Conservation (phyloP, 2,329 filamentous ascomycete species). For the Chaetomium strumarium region DNA sequence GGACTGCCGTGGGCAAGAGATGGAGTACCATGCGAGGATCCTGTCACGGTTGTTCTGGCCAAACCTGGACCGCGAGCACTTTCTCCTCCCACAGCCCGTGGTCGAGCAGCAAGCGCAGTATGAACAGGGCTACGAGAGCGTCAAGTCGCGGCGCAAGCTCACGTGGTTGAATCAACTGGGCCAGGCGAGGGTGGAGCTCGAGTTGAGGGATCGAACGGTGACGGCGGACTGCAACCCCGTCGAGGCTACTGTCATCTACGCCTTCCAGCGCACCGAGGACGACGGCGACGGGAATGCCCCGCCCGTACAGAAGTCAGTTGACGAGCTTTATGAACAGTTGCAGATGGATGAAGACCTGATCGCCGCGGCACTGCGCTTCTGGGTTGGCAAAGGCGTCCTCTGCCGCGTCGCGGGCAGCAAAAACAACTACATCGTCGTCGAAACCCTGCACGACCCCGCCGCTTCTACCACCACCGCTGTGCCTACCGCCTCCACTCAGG, state of each 20-base stretch:
- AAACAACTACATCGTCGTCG: slow-evolving; percentile 61
- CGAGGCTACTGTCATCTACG: slow-evolving; percentile 81
- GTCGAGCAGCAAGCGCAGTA: slow-evolving; percentile 61
- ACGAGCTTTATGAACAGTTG: slow-evolving; percentile 49
- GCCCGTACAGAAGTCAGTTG: slow-evolving; percentile 40
- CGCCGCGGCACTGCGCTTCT: slow-evolving; percentile 61
- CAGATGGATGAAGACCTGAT: slow-evolving; percentile 72
- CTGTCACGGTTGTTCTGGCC: slow-evolving; percentile 94
- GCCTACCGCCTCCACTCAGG: slow-evolving; percentile 25
- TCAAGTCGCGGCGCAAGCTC: slow-evolving; percentile 80
- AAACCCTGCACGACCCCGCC: slow-evolving; percentile 41
- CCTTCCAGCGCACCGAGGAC: slow-evolving; percentile 55
- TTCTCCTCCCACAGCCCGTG: slow-evolving; percentile 56
- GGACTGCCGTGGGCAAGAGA: slow-evolving; percentile 21
- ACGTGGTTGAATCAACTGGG: slow-evolving; percentile 83
- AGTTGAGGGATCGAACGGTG: slow-evolving; percentile 73
- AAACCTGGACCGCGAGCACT: slow-evolving; percentile 63
- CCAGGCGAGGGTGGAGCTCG: slow-evolving; percentile 71
- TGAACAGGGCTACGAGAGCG: slow-evolving; percentile 65
- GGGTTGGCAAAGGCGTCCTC: slow-evolving; percentile 64
- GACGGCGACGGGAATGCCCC: slow-evolving; percentile 31
- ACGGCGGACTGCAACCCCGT: slow-evolving; percentile 70
- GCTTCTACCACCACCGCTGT: slow-evolving; percentile 16
- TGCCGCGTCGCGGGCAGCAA: slow-evolving; percentile 39
- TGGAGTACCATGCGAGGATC: slow-evolving; percentile 68